These are phyloP conservation scores for Globomyces sp. DNA, from an alignment of 371 early-diverging fungal genomes.

Conservation along the genomic window DNA sequence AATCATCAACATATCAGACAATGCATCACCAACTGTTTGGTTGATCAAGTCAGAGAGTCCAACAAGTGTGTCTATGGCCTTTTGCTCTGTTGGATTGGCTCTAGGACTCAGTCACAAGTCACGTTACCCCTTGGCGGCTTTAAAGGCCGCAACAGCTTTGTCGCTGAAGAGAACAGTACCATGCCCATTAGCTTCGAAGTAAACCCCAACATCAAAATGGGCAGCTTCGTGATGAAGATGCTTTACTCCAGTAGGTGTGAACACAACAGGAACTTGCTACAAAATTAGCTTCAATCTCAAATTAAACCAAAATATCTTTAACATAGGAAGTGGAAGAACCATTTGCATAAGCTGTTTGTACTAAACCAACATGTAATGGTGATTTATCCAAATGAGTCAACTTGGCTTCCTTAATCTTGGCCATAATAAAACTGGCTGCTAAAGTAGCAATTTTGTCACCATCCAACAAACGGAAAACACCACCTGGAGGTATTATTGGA, in stretches of 20 bases:
- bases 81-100: conserved; percentile 72
- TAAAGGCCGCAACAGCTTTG: conserved; percentile 74
- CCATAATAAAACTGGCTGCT: conserved; percentile 88
- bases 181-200: conserved; percentile 99
- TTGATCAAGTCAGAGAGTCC: conserved; percentile 92
- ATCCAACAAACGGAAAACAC: conserved; percentile 86
- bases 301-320: conserved; percentile 48
- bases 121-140: conserved; percentile 62
- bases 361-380: conserved; percentile 82
- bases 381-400: conserved; percentile 41
- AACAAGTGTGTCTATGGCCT: conserved; percentile 72
- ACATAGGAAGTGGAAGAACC: conserved; percentile 94
- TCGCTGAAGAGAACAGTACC: conserved; percentile 97
- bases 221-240: conserved; percentile 98
- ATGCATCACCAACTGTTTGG: conserved; percentile 98
- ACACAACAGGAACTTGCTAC: conserved; percentile 85
- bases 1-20: conserved; percentile 93
- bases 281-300: conserved; percentile 26
- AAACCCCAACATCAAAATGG: conserved; percentile 97
- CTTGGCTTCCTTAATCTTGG: conserved; percentile 75
- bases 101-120: conserved; percentile 30
- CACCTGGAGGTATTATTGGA: conserved; percentile 41
- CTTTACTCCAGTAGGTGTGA: conserved; percentile 98
- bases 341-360: conserved; percentile 99
- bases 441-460: conserved; percentile 98